Evolutionary conservation across 805 yeast species (phyloP), one percentile per base, ranked within the genome.

Genomic region (Saturnispora saitoi): DNA sequence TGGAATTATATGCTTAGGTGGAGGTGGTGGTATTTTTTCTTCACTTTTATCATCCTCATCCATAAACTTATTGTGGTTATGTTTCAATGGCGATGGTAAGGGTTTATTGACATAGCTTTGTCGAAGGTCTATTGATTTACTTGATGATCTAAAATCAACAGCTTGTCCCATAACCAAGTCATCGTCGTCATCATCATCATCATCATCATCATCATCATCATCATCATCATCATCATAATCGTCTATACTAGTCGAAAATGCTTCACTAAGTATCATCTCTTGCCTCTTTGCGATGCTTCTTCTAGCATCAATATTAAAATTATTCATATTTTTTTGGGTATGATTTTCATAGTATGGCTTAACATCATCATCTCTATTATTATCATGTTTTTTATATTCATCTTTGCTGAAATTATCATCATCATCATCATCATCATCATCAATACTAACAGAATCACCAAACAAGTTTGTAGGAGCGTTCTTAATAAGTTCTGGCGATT

Each of bases 381-480:
- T 46, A 20, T 14, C 28, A 2, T 34, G 38, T 5, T 12, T 17
- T 34, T 34, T 34, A 19, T 19, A 34, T 9, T 34, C 22, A 15
- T 15, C 19, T 4, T 15, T 20, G 17, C 38, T 12, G 17, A 19
- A 34, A 15, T 49, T 44, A 8, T 45, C 47, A 4, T 56, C 62
- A 11, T 55, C 58, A 8, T 45, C 47, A 4, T 56, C 62, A 11
- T 55, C 58, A 8, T 52, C 53, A 28, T 52, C 57, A 28, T 48
- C 53, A 12, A 63, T 65, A 49, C 62, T 65, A 38, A 64, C 58
- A 15, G 65, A 57, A 31, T 61, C 66, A 0, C 55, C 58, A 51
- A 64, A 64, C 14, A 64, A 45, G 22, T 51, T 55, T 5, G 40
- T 36, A 2, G 58, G 57, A 14, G 52, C 48, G 7, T 48, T 55